Evolutionary conservation across 768 basidiomycete genomes (phyloP).

Genomic region (Albatrellus ellisii): DNA sequence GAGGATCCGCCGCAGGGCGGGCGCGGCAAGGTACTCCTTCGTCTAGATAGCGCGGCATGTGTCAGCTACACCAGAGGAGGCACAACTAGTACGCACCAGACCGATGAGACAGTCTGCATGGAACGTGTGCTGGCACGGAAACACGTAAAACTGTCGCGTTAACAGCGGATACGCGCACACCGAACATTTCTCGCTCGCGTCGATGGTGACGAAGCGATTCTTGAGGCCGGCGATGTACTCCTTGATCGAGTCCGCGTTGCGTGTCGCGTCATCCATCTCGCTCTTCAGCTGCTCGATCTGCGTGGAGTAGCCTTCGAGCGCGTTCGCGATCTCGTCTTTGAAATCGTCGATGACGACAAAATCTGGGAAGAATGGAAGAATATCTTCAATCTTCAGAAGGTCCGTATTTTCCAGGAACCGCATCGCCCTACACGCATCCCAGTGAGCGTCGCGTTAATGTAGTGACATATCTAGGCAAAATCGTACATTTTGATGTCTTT

Average conservation of each 20-base stretch:
- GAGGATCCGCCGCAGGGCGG: constrained; percentile 74
- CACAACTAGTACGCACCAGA: constrained; percentile 43
- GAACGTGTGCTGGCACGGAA: constrained; percentile 96
- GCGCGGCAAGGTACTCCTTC: constrained; percentile 80
- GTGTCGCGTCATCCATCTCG: constrained; percentile 95
- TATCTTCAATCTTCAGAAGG: constrained; percentile 95
- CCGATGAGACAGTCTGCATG: constrained; percentile 96
- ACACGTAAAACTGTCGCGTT: constrained; percentile 92
- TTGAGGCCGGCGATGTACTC: constrained; percentile 76
- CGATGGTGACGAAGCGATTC: constrained; percentile 86
- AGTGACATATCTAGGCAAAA: neutral
- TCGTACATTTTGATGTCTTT: constrained; percentile 96
- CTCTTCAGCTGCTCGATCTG: constrained; percentile 82
- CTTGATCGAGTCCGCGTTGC: constrained; percentile 86
- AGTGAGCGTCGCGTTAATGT: constrained; percentile 1
- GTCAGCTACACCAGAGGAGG: neutral
- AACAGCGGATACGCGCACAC: constrained; percentile 65
- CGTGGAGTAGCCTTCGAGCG: constrained; percentile 85
- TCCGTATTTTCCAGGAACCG: constrained; percentile 90
- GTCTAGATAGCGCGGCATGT: constrained; percentile 37
- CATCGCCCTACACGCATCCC: constrained; percentile 64
- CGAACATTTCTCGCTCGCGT: constrained; percentile 77
- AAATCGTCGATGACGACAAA: constrained; percentile 99
- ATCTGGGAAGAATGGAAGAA: constrained; percentile 98
- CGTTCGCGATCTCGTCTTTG: constrained; percentile 96